Evolutionary conservation across 2,329 filamentous ascomycete species (phyloP).

Genomic region (Claviceps cyperi): DNA sequence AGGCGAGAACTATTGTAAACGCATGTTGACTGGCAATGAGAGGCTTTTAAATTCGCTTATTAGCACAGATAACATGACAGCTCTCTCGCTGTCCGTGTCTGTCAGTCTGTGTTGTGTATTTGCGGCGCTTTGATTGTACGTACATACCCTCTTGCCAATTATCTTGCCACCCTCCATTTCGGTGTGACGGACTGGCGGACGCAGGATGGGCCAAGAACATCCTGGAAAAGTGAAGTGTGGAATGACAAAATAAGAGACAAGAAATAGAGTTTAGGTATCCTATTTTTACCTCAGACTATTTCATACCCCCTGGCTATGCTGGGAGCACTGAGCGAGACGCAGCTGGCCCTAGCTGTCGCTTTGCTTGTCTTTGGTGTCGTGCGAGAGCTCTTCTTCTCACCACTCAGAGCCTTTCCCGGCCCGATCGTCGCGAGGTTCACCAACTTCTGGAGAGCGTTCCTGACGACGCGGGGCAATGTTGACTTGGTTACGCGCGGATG

Average conservation of each 20-base stretch:
- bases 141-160: not conserved
- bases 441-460: constrained; percentile 6
- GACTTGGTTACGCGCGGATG: constrained; percentile 5
- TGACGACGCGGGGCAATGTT: constrained; percentile 5
- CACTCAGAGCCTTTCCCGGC: constrained; percentile 7
- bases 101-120: not conserved
- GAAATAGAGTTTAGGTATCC: not conserved
- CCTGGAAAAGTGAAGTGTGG: not conserved
- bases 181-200: not conserved
- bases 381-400: constrained; percentile 5
- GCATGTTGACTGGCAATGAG: too few relatives aligned
- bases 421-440: constrained; percentile 7
- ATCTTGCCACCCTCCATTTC: not conserved
- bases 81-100: not conserved
- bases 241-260: not conserved
- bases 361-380: not conserved
- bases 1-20: too few relatives aligned
- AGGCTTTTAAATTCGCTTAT: not conserved
- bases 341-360: not conserved
- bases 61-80: not conserved
- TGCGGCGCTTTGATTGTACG: not conserved
- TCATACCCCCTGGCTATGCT: constrained; percentile 1
- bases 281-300: not conserved
- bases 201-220: not conserved
- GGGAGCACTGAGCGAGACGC: not conserved